Percentiles rank a stretch among this genome's conserved stretches.
Conservation (phyloP, 306 rosid species). For the Echinosophora koreensis region DNA sequence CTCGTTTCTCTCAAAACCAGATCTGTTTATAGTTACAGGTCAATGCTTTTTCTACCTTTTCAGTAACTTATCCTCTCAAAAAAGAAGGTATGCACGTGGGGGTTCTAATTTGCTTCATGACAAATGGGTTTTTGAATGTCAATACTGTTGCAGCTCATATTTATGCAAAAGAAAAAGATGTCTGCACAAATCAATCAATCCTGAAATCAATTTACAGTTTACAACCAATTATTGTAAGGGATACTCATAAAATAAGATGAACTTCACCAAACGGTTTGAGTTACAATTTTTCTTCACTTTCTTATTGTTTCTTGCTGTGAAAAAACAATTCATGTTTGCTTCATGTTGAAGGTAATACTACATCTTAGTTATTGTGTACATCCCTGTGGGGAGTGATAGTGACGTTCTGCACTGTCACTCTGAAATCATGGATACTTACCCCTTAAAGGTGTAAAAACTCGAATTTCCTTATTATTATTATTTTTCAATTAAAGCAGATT, state of each 20-base stretch:
- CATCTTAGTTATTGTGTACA: neutral
- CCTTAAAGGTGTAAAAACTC: conserved; percentile 7
- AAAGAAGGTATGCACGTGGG: conserved; percentile 2
- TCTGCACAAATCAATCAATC: conserved; percentile 8
- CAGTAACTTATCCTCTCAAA: neutral
- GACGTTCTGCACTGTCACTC: conserved; percentile 27
- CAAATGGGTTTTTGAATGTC: conserved; percentile 4
- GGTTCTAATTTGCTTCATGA: neutral
- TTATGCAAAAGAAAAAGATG: conserved; percentile 21
- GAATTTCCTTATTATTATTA: neutral
- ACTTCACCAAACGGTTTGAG: neutral
- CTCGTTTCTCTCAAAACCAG: conserved; percentile 1
- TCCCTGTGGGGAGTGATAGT: conserved; percentile 1
- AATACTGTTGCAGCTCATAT: conserved; percentile 28
- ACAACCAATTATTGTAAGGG: neutral
- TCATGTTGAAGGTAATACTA: neutral
- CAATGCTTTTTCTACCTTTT: conserved; percentile 8
- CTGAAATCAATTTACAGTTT: neutral
- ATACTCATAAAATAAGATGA: neutral
- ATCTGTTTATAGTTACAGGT: conserved; percentile 22
- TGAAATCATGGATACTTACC: conserved; percentile 3
- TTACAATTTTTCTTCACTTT: neutral
- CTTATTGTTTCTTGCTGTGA: neutral
- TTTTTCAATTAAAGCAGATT: conserved; percentile 5
- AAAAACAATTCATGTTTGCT: neutral